phyloP scores from a whole-genome alignment of 2,329 filamentous ascomycete genomes.

The Paracorniculantispora psalliotae region DNA sequence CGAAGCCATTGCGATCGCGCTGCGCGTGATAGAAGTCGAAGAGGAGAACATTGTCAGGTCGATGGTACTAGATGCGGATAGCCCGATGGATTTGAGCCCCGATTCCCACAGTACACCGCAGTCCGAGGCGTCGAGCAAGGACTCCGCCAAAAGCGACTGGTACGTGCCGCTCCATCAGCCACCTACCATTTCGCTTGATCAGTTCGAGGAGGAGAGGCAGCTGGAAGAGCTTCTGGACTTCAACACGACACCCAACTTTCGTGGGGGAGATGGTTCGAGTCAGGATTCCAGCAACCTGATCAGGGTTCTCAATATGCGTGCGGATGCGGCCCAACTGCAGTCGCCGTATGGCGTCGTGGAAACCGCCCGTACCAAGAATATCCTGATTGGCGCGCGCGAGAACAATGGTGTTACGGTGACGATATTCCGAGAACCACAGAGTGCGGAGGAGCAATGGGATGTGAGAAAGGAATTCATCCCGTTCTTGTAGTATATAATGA shows the following conservation, averaged over 20 bases:
- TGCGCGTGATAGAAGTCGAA: constrained; percentile 32
- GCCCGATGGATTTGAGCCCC: not conserved
- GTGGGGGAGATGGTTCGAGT: not conserved
- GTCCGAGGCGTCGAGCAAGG: constrained; percentile 4
- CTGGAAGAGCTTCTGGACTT: not conserved
- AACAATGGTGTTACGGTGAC: constrained; percentile 24
- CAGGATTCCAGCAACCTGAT: not conserved
- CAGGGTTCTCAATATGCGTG: not conserved
- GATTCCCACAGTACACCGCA: not conserved
- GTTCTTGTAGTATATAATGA: not conserved
- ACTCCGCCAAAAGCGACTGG: not conserved
- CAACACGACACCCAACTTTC: not conserved
- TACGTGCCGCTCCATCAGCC: not conserved
- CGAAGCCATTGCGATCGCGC: constrained; percentile 28
- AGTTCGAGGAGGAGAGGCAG: not conserved
- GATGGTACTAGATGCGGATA: not conserved
- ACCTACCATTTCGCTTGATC: not conserved
- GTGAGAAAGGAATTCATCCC: constrained; percentile 24
- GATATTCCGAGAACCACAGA: constrained; percentile 24
- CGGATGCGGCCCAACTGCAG: constrained; percentile 16
- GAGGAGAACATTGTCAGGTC: constrained; percentile 19
- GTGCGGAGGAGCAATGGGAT: constrained; percentile 24
- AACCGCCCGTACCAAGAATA: constrained; percentile 25
- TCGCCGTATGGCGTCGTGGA: constrained; percentile 27
- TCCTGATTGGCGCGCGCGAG: constrained; percentile 23